These are phyloP conservation scores for Casuarina cunninghamiana DNA, from an alignment of 306 rosid species.

Conservation along the genomic window DNA sequence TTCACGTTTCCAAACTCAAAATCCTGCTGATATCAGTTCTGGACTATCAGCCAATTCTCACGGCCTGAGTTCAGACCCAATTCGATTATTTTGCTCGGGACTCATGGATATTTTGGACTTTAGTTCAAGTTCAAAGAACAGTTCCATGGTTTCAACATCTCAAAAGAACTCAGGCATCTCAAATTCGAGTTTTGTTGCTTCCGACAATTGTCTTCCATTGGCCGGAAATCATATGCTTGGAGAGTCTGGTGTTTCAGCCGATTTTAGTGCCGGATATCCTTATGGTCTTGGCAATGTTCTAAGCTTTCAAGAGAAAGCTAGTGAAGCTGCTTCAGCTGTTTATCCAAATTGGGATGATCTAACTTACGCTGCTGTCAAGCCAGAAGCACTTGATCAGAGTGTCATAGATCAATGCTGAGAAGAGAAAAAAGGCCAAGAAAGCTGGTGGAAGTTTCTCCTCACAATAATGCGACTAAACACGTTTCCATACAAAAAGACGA, in stretches of 20 bases:
- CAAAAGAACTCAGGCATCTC: conserved; percentile 51
- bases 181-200: conserved; percentile 37
- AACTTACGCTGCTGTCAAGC: conserved; percentile 38
- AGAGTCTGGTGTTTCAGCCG: conserved; percentile 38
- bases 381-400: conserved; percentile 33
- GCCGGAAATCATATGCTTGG: conserved; percentile 31
- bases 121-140: conserved; percentile 37
- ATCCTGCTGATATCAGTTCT: conserved; percentile 13
- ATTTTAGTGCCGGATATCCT: conserved; percentile 52
- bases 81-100: conserved; percentile 12
- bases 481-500: conserved; percentile 6
- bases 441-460: neutral
- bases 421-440: neutral
- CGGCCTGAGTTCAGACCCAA: conserved; percentile 25
- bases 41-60: conserved; percentile 21
- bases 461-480: conserved; percentile 4
- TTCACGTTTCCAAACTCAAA: conserved; percentile 26
- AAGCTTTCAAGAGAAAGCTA: conserved; percentile 36
- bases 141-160: conserved; percentile 22
- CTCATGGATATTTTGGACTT: conserved; percentile 30
- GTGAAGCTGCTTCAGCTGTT: conserved; percentile 33
- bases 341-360: conserved; percentile 48
- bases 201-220: conserved; percentile 25
- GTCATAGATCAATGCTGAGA: conserved; percentile 10
- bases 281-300: conserved; percentile 35